Percentiles rank a stretch among this genome's conserved stretches.
phyloP scores from a whole-genome alignment of 306 rosid genomes.

The Prunus davidiana region DNA sequence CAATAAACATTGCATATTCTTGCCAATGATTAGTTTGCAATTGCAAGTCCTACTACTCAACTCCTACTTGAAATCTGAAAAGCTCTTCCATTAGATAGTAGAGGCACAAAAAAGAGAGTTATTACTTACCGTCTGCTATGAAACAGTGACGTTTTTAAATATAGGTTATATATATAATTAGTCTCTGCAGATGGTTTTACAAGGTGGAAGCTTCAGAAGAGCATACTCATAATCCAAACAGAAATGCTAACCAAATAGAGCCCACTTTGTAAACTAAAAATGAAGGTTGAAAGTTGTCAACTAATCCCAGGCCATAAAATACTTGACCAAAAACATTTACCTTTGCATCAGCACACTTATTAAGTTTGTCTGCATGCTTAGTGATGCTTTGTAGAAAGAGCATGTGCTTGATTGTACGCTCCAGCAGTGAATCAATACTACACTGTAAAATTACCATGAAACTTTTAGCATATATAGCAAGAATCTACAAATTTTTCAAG shows the following conservation, averaged over 20 bases:
- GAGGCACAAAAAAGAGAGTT: background rate
- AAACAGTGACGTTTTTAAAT: background rate
- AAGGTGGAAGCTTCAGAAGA: background rate
- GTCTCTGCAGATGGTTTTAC: background rate
- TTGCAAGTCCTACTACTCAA: background rate
- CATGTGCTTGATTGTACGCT: slow-evolving; percentile 90
- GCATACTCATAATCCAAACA: background rate
- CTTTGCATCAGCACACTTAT: slow-evolving; percentile 59
- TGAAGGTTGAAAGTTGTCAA: background rate
- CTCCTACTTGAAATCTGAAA: background rate
- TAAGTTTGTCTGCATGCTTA: slow-evolving; percentile 85
- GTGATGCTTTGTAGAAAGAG: slow-evolving; percentile 79
- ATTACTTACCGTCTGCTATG: background rate
- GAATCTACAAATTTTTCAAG: slow-evolving; percentile 20
- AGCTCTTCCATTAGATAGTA: background rate
- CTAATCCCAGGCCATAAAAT: background rate
- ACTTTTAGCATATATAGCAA: slow-evolving; percentile 25
- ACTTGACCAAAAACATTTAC: slow-evolving; percentile 30
- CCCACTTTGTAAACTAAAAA: background rate
- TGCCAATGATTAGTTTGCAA: background rate
- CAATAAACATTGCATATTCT: background rate
- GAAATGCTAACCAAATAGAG: background rate
- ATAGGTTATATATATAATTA: too few relatives aligned
- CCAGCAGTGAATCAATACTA: slow-evolving; percentile 90
- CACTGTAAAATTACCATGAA: slow-evolving; percentile 55